Evolutionary conservation across 2,329 filamentous ascomycete species (phyloP), one percentile per base, ranked within the genome.

Genomic region (Ophiognomonia clavigignenti-juglandacearum): DNA sequence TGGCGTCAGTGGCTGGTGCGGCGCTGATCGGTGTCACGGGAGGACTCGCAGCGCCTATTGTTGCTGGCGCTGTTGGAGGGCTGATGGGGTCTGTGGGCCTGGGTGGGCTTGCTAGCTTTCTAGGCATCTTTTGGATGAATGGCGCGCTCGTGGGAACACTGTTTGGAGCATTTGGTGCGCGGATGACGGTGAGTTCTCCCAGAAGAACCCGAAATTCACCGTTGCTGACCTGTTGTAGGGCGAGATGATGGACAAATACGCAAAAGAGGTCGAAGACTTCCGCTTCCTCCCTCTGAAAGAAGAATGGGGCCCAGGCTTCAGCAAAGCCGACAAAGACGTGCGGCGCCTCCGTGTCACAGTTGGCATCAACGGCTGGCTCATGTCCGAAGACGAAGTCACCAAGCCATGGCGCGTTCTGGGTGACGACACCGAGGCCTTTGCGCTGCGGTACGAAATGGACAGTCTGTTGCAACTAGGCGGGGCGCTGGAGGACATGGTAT

Each of bases 1-100:
- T 96, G 22, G 92, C 91, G 0, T 88, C 86, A 8, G 88, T 95
- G 0, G 90, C 88, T 0, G 92, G 92, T 10, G 92, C 92, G 2
- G 88, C 87, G 0, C 71, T 96, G 2, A 91, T 96, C n/a, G 91
- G 91, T 6, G 79, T 96, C 4, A 96, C 90, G 0, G 91, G 91
- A 16, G 91, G 91, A 2, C 73, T 96, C n/a, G 91, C 91, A 1
- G 90, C 91, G 1, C 91, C 91, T 0, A 72, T 95, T 0, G 85
- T 96, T 13, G 91, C 91, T 4, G 90, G 89, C 4, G 89, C 89
- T 0, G 75, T 96, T 13, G 90, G 90, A 3, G 84, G 85, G 1
- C 74, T 96, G 2, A 88, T 96, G 79, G 88, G 89, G 13, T 87
- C 87, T 0, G 76, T 96, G 2, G 91, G 91, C 0, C 71, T 96